Percentiles rank a stretch among this genome's conserved stretches.
phyloP scores from a whole-genome alignment of 441 rosid species.

The Erodium texanum region DNA sequence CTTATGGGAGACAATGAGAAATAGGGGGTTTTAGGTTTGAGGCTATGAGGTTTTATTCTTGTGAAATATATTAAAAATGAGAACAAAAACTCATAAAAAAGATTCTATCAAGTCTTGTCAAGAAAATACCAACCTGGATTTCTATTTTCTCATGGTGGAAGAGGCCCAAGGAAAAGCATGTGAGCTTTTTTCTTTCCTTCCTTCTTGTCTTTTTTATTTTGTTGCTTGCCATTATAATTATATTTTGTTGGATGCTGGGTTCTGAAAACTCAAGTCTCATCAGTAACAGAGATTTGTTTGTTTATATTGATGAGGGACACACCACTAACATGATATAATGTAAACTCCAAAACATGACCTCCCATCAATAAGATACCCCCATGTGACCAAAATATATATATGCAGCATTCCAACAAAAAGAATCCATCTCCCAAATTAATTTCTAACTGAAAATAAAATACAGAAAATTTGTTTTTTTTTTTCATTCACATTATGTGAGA shows the following conservation, averaged over 20 bases:
- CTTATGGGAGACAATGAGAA: neutral
- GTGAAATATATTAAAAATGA: neutral
- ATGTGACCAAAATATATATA: neutral
- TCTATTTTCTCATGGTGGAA: too few species aligned
- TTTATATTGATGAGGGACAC: slow-evolving; percentile 21
- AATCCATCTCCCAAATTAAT: neutral
- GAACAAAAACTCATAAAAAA: neutral
- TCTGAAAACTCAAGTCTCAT: slow-evolving; percentile 20
- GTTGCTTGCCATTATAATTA: slow-evolving; percentile 20
- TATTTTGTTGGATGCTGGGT: slow-evolving; percentile 8
- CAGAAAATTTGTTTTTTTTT: too few species aligned
- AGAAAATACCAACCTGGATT: slow-evolving; percentile 16
- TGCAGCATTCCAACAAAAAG: neutral
- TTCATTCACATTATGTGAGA: too few species aligned
- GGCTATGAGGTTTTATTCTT: neutral
- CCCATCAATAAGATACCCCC: slow-evolving; percentile 8
- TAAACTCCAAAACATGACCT: slow-evolving; percentile 16
- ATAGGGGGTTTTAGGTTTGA: neutral
- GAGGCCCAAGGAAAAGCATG: slow-evolving; percentile 24
- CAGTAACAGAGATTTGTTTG: slow-evolving; percentile 21
- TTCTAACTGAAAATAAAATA: too few species aligned
- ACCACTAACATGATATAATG: slow-evolving; percentile 2
- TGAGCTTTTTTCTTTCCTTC: slow-evolving; percentile 23
- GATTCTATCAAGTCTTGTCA: neutral
- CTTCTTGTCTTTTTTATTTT: slow-evolving; percentile 4